Percentiles rank a stretch among this genome's conserved stretches.
Conservation (phyloP, 768 basidiomycete genomes). For the Suillus hirtellus region DNA sequence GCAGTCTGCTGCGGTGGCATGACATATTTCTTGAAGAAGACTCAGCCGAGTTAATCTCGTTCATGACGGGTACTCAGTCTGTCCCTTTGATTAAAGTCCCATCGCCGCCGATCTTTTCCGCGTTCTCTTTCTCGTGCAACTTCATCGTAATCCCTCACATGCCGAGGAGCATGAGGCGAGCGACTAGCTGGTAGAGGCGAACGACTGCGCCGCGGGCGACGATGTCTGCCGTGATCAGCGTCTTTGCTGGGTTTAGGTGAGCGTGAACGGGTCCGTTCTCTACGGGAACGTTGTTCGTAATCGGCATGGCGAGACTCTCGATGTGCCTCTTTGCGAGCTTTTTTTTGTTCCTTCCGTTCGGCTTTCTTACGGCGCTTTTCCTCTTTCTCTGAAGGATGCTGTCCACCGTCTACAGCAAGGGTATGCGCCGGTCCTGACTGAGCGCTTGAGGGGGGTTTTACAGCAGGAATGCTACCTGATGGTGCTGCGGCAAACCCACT, state of each 20-base stretch:
- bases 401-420: constrained; percentile 31
- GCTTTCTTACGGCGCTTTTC: constrained; percentile 53
- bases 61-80: constrained; percentile 23
- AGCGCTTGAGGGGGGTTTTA: constrained; percentile 21
- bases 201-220: constrained; percentile 29
- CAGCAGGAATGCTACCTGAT: constrained; percentile 29
- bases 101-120: constrained; percentile 49
- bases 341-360: constrained; percentile 60
- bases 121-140: constrained; percentile 32
- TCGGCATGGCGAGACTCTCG: constrained; percentile 37
- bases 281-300: constrained; percentile 27
- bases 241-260: constrained; percentile 31
- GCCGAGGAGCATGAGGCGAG: constrained; percentile 20
- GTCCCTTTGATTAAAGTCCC: constrained; percentile 51
- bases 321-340: constrained; percentile 53
- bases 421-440: constrained; percentile 20
- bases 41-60: constrained; percentile 18
- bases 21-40: constrained; percentile 11
- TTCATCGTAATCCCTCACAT: constrained; percentile 28
- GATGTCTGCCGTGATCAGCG: constrained; percentile 19
- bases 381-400: constrained; percentile 41
- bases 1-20: constrained; percentile 9
- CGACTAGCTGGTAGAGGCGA: constrained; percentile 26
- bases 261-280: constrained; percentile 36
- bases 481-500: constrained; percentile 73